Percentiles rank a stretch among this genome's conserved stretches.
phyloP scores from a whole-genome alignment of 768 basidiomycete genomes.

The Roridomyces roridus region DNA sequence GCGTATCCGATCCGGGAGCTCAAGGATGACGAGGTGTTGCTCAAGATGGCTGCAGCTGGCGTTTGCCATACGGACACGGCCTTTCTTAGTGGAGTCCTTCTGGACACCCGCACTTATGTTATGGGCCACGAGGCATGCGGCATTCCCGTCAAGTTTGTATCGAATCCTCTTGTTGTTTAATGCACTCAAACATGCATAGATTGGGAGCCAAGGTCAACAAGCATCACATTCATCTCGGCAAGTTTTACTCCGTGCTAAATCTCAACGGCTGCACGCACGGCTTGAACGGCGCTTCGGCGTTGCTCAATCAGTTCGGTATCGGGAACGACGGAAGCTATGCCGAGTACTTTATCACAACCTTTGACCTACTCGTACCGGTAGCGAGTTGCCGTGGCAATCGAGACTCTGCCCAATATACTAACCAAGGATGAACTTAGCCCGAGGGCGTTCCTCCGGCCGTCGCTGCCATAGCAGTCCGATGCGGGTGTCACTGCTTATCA shows the following conservation, averaged over 20 bases:
- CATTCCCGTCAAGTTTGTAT: slow-evolving; percentile 19
- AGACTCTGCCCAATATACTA: no score
- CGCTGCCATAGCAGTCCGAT: slow-evolving; percentile 23
- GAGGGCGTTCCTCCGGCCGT: slow-evolving; percentile 13
- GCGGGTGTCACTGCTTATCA: slow-evolving; percentile 24
- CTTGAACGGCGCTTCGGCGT: no score
- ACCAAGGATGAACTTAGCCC: no score
- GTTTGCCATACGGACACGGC: slow-evolving; percentile 18
- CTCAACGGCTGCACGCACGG: slow-evolving; percentile 13
- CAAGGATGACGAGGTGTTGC: no score
- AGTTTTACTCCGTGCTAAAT: slow-evolving; percentile 19
- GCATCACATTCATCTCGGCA: background rate
- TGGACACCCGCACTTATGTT: slow-evolving; percentile 19
- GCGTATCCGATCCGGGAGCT: no score
- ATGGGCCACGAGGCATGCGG: no score
- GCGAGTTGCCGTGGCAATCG: slow-evolving; percentile 7
- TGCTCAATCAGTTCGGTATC: slow-evolving; percentile 14
- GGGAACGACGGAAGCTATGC: slow-evolving; percentile 24
- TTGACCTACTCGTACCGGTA: slow-evolving; percentile 20
- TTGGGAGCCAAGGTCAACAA: slow-evolving; percentile 23
- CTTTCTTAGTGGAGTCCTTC: slow-evolving; percentile 8
- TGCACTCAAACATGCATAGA: background rate
- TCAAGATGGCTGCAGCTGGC: no score
- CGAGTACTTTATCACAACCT: slow-evolving; percentile 18
- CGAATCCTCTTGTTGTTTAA: no score